These are phyloP conservation scores for Globisporangium parvum DNA, from an alignment of 352 stramenopile genomes.

Conservation along the genomic window DNA sequence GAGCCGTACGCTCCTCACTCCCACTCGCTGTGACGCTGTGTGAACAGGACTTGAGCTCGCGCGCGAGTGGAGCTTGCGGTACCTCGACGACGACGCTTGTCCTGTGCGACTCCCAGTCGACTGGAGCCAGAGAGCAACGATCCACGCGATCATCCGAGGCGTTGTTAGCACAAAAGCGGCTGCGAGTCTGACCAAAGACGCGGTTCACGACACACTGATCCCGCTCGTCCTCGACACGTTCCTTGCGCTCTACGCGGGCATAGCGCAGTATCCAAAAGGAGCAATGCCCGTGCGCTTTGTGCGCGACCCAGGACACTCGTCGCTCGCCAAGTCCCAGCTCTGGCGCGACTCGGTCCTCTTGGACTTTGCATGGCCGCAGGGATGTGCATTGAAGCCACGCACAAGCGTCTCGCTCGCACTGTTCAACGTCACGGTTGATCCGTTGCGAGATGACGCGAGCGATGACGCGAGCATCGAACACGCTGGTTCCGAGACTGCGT, in stretches of 20 bases:
- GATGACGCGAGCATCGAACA: conserved; percentile 5
- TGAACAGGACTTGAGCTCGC: conserved; percentile 35
- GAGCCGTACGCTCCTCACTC: background rate
- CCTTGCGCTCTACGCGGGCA: conserved; percentile 30
- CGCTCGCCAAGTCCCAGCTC: conserved; percentile 23
- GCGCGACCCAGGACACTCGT: conserved; percentile 19
- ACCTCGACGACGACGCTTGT: conserved; percentile 33
- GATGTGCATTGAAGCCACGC: conserved; percentile 11
- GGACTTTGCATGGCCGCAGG: conserved; percentile 28
- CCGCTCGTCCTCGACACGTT: conserved; percentile 41
- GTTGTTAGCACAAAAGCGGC: conserved; percentile 37
- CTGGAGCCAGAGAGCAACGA: conserved; percentile 29
- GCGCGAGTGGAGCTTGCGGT: conserved; percentile 41
- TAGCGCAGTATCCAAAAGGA: conserved; percentile 29
- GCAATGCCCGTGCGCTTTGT: conserved; percentile 42
- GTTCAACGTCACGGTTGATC: conserved; percentile 60
- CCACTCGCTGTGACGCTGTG: background rate
- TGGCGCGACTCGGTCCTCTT: conserved; percentile 43
- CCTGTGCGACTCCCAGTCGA: conserved; percentile 35
- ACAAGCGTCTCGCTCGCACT: conserved; percentile 30
- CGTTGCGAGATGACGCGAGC: conserved; percentile 10
- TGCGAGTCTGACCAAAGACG: conserved; percentile 8
- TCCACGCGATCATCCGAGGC: conserved; percentile 36
- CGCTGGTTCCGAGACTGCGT: conserved; percentile 2
- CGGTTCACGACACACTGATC: conserved; percentile 18